phyloP scores from a whole-genome alignment of 192 early-diverging fungal genomes.

The Podila clonocystis region DNA sequence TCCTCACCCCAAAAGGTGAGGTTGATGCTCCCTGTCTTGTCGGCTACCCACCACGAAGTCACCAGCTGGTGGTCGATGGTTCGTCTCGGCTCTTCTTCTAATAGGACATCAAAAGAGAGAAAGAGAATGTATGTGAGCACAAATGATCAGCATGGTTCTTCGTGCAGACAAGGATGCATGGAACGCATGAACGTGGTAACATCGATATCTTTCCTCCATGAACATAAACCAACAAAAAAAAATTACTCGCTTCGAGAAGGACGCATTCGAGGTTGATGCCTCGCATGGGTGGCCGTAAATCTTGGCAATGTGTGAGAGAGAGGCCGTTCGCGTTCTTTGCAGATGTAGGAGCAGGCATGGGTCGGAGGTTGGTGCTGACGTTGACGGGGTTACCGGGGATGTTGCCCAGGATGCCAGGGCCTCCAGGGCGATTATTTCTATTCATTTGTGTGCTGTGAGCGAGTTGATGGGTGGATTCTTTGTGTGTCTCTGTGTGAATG shows the following conservation, averaged over 20 bases:
- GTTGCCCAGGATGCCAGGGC: background rate
- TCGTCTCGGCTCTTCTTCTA: constrained; percentile 50
- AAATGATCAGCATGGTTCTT: too few species aligned
- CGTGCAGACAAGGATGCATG: background rate
- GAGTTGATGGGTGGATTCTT: too few species aligned
- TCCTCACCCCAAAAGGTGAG: constrained; percentile 68
- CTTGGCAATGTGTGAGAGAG: constrained; percentile 48
- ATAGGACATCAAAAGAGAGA: background rate
- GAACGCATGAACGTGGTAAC: constrained; percentile 1
- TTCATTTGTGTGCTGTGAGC: background rate
- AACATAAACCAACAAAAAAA: background rate
- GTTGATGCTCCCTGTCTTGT: constrained; percentile 65
- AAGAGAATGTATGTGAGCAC: background rate
- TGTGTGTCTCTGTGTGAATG: too few species aligned
- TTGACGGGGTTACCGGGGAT: background rate
- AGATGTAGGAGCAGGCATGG: constrained; percentile 9
- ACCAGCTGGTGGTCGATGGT: constrained; percentile 63
- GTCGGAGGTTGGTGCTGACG: background rate
- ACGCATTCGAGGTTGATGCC: constrained; percentile 73
- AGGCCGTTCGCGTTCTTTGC: constrained; percentile 17
- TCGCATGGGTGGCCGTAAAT: constrained; percentile 66
- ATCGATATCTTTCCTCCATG: background rate
- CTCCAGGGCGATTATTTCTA: background rate
- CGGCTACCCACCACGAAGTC: constrained; percentile 69
- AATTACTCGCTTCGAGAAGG: constrained; percentile 63